Conservation (phyloP, 1,284 basidiomycete species). For the Ganoderma sinense region DNA sequence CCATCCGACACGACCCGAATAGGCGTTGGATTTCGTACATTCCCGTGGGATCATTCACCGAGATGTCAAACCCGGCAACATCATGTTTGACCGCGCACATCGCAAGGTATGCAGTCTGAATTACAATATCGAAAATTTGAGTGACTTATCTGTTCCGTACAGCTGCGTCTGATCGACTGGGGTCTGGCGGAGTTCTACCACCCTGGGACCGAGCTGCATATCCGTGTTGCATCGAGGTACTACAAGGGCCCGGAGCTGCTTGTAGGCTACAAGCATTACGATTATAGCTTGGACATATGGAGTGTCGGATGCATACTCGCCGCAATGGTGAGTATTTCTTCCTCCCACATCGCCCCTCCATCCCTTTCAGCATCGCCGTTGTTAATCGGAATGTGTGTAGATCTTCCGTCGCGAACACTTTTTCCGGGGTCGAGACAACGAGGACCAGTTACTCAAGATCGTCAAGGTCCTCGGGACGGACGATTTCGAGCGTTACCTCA, state of each 20-base stretch:
- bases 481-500: slow-evolving; percentile 76
- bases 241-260: slow-evolving; percentile 91
- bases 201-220: slow-evolving; percentile 86
- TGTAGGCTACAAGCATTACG: slow-evolving; percentile 88
- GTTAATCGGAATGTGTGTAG: slow-evolving; percentile 41
- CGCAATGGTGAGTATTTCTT: slow-evolving; percentile 67
- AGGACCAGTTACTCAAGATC: slow-evolving; percentile 90
- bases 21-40: slow-evolving; percentile 90
- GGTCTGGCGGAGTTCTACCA: slow-evolving; percentile 94
- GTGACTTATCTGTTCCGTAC: slow-evolving; percentile 17
- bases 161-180: slow-evolving; percentile 91
- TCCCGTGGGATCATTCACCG: slow-evolving; percentile 92
- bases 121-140: neutral
- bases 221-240: slow-evolving; percentile 89
- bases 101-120: slow-evolving; percentile 61
- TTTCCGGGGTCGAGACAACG: slow-evolving; percentile 91
- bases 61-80: slow-evolving; percentile 92
- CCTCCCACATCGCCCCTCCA: neutral
- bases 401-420: slow-evolving; percentile 91
- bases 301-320: slow-evolving; percentile 91
- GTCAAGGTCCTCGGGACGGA: slow-evolving; percentile 89
- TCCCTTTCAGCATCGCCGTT: neutral
- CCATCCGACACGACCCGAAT: neutral
- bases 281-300: slow-evolving; percentile 90
- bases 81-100: slow-evolving; percentile 89